A percentile compares a stretch with the other conserved stretches of the same genome.
phyloP scores from a whole-genome alignment of 306 rosid species.

The Hylodesmum podocarpum region DNA sequence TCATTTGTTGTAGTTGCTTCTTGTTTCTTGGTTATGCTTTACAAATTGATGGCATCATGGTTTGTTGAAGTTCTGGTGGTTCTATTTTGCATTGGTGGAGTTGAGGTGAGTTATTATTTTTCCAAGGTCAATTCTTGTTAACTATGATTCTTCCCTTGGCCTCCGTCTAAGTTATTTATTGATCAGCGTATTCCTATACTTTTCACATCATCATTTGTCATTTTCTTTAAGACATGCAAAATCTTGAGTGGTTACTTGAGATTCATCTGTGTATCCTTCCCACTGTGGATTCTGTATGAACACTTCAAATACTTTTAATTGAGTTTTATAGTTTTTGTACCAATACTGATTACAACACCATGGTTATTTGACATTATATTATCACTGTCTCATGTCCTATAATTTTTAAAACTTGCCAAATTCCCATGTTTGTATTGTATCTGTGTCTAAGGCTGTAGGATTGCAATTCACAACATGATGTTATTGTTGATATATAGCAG shows the following conservation, averaged over 20 bases:
- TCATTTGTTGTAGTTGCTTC: constrained; percentile 88
- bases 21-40: constrained; percentile 83
- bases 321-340: background rate
- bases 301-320: background rate
- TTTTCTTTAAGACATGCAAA: background rate
- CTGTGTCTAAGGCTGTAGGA: background rate
- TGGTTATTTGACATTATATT: background rate
- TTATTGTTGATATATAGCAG: constrained; percentile 6
- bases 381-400: background rate
- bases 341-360: background rate
- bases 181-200: background rate
- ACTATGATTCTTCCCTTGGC: background rate
- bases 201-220: background rate
- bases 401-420: too few relatives aligned
- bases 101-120: constrained; percentile 62
- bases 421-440: background rate
- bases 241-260: background rate
- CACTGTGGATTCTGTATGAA: background rate
- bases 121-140: constrained; percentile 13
- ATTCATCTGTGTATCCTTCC: background rate
- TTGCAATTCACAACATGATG: background rate
- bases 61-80: constrained; percentile 87
- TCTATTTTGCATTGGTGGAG: constrained; percentile 89
- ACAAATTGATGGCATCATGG: constrained; percentile 87
- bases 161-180: background rate